These are phyloP conservation scores for Cyclotella baltica DNA, from an alignment of 108 stramenopile species.

Conservation along the genomic window DNA sequence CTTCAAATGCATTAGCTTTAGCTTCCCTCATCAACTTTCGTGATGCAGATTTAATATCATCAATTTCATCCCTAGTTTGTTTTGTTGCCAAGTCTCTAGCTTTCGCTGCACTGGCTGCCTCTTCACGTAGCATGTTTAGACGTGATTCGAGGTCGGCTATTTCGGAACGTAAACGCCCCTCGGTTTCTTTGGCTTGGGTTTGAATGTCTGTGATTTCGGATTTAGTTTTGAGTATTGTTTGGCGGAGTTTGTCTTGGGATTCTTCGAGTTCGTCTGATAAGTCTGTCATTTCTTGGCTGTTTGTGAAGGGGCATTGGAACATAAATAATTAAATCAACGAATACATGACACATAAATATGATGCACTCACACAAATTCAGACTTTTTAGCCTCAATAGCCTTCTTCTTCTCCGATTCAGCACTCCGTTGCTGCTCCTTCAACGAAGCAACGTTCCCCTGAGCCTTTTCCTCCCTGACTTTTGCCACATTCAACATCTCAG, in stretches of 20 bases:
- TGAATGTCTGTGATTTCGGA: constrained; percentile 26
- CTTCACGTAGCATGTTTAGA: constrained; percentile 18
- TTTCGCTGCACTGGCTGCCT: constrained; percentile 9
- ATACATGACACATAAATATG: not conserved
- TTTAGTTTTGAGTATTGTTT: constrained; percentile 26
- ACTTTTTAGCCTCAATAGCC: constrained; percentile 14
- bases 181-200: constrained; percentile 31
- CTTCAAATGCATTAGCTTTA: constrained; percentile 2
- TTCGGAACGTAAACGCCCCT: constrained; percentile 27
- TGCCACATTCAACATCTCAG: constrained; percentile 25
- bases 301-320: not conserved
- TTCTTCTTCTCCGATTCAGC: constrained; percentile 35
- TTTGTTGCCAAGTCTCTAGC: constrained; percentile 1
- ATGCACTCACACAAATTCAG: constrained; percentile 24
- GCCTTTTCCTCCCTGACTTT: constrained; percentile 35
- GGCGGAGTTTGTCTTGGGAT: constrained; percentile 34
- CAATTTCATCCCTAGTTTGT: constrained; percentile 27
- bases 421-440: constrained; percentile 17
- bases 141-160: constrained; percentile 39
- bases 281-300: constrained; percentile 38
- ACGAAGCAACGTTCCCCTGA: not conserved
- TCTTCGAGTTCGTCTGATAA: constrained; percentile 43
- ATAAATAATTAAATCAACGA: not conserved
- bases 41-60: constrained; percentile 12
- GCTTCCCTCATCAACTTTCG: constrained; percentile 20